Conservation (phyloP, 805 yeast species). For the Candida koratica region DNA sequence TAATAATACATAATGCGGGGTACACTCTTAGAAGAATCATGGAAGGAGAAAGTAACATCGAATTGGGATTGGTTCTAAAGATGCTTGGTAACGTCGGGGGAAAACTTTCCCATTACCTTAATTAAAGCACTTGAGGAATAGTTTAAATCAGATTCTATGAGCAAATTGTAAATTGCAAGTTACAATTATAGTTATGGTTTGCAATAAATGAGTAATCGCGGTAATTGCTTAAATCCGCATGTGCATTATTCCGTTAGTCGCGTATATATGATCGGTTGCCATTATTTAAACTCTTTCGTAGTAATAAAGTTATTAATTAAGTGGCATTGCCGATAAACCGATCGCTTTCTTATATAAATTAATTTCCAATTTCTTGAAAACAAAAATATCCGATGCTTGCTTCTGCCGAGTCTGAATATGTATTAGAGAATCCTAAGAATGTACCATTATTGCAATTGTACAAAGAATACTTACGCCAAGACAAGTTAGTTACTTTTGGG, state of each 20-base stretch:
- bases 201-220: no score
- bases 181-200: no score
- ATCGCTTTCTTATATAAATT: no score
- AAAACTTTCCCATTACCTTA: constrained; percentile 21
- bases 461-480: constrained; percentile 10
- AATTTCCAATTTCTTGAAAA: no score
- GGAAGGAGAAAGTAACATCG: constrained; percentile 76
- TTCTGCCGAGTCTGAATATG: constrained; percentile 12
- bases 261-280: no score
- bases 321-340: no score
- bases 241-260: no score
- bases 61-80: constrained; percentile 55
- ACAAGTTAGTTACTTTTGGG: constrained; percentile 1
- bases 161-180: no score
- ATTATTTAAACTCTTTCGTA: no score
- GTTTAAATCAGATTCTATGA: background rate
- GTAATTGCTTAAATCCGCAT: no score
- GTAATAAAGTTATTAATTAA: no score
- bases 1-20: constrained; percentile 79
- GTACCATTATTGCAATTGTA: constrained; percentile 12
- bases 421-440: constrained; percentile 11
- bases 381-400: no score
- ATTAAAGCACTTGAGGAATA: constrained; percentile 17
- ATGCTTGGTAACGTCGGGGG: constrained; percentile 52
- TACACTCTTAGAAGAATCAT: constrained; percentile 88